Conservation (phyloP, 768 basidiomycete species). For the Agrocybe pediades region DNA sequence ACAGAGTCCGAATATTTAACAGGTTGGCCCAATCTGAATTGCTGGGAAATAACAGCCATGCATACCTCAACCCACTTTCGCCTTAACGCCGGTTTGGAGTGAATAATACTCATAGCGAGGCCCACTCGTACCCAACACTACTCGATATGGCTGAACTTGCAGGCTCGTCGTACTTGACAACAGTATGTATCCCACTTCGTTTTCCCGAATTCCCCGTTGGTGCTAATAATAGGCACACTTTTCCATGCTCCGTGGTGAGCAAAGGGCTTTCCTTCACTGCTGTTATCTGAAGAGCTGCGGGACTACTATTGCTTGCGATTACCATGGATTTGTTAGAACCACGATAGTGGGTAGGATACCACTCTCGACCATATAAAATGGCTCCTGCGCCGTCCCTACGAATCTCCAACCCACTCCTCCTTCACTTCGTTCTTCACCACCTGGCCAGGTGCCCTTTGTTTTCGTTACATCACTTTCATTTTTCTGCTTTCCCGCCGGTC, state of each 20-base stretch:
- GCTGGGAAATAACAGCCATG: too few relatives aligned
- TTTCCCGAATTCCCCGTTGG: not conserved
- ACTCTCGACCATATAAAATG: not conserved
- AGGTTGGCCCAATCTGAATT: not conserved
- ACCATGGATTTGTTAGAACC: not conserved
- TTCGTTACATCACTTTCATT: conserved; percentile 7
- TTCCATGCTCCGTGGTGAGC: not conserved
- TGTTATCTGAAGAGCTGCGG: not conserved
- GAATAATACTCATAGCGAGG: not conserved
- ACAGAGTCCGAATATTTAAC: too few relatives aligned
- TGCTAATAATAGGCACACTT: not conserved
- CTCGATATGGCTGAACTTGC: not conserved
- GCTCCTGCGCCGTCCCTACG: not conserved
- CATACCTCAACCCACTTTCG: not conserved
- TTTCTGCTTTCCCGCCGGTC: conserved; percentile 8
- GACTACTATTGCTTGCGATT: not conserved
- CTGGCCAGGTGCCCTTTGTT: not conserved
- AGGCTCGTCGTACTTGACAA: not conserved
- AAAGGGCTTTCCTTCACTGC: not conserved
- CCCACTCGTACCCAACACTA: not conserved
- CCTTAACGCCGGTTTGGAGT: not conserved
- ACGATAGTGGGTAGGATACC: not conserved
- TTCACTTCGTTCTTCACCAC: not conserved
- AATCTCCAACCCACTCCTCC: not conserved
- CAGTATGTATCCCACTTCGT: not conserved